These are phyloP conservation scores for Calonectria fujianensis DNA, from an alignment of 2,329 filamentous ascomycete species.

Conservation along the genomic window DNA sequence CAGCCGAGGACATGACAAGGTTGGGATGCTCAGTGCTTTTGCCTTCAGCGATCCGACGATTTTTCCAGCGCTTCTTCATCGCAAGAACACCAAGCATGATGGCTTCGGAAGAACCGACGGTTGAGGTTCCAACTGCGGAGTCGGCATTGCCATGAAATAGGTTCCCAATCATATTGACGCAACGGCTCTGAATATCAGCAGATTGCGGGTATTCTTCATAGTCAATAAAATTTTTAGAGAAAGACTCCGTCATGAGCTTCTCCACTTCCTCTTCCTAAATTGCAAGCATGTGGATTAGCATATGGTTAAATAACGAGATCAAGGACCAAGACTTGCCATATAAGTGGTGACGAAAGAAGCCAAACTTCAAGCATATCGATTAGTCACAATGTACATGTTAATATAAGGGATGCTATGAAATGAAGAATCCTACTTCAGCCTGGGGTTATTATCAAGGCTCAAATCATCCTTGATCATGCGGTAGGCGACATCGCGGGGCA, in stretches of 20 bases:
- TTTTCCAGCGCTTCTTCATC: constrained; percentile 97
- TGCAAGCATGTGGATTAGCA: constrained; percentile 36
- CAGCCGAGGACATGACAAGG: constrained; percentile 95
- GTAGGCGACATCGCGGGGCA: constrained; percentile 94
- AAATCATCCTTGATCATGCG: constrained; percentile 97
- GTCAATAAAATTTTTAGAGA: constrained; percentile 97
- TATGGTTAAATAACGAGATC: too few species aligned
- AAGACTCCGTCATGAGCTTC: constrained; percentile 94
- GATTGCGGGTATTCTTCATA: constrained; percentile 90
- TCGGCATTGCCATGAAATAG: constrained; percentile 87
- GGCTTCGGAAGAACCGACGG: constrained; percentile 91
- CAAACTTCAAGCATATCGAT: constrained; percentile 71
- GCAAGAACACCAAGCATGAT: constrained; percentile 89
- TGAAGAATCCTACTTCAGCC: constrained; percentile 79
- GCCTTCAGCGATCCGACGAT: constrained; percentile 87
- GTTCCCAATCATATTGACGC: constrained; percentile 91
- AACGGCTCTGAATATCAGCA: constrained; percentile 92
- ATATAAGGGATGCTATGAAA: neutral
- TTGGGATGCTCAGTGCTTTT: constrained; percentile 89
- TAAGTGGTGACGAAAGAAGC: constrained; percentile 97
- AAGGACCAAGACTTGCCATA: constrained; percentile 78
- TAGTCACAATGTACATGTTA: neutral
- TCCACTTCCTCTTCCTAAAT: constrained; percentile 91
- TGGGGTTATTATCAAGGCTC: constrained; percentile 92
- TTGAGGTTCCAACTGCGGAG: constrained; percentile 89